Percentiles rank a stretch among this genome's conserved stretches.
phyloP scores from a whole-genome alignment of 441 rosid genomes.

The Corymbia calophylla region DNA sequence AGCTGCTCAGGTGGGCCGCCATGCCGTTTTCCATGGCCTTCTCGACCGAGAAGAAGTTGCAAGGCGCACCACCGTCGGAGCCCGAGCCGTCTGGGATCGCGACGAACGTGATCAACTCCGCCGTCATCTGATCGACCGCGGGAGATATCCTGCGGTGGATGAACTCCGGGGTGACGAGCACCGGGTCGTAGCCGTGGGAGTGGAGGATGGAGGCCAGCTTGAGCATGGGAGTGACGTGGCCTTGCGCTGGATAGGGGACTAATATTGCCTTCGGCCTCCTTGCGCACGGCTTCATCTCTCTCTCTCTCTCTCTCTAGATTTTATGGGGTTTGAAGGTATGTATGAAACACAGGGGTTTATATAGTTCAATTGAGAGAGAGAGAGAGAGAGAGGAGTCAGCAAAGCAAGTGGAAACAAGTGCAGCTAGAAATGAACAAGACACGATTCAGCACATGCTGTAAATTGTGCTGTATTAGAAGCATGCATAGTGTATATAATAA shows the following conservation, averaged over 20 bases:
- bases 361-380: no score
- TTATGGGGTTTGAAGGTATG: no score
- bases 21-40: conserved; percentile 43
- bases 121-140: not conserved
- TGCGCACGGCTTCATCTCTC: not conserved
- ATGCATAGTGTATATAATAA: not conserved
- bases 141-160: conserved; percentile 36
- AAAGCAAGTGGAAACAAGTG: no score
- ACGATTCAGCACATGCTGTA: not conserved
- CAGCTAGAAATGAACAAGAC: no score
- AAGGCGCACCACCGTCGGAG: conserved; percentile 6
- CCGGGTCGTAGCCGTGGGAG: conserved; percentile 34
- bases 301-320: not conserved
- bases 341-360: no score
- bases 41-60: conserved; percentile 56
- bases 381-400: no score
- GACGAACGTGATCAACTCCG: conserved; percentile 10
- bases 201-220: conserved; percentile 39
- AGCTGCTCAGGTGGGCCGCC: conserved; percentile 49
- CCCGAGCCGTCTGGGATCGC: conserved; percentile 33
- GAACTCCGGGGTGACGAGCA: conserved; percentile 48
- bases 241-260: conserved; percentile 84
- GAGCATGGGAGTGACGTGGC: conserved; percentile 78
- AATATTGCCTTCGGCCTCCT: conserved; percentile 33
- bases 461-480: not conserved